Conservation (phyloP, 2,329 filamentous ascomycete species). For the Colletotrichum sublineola region DNA sequence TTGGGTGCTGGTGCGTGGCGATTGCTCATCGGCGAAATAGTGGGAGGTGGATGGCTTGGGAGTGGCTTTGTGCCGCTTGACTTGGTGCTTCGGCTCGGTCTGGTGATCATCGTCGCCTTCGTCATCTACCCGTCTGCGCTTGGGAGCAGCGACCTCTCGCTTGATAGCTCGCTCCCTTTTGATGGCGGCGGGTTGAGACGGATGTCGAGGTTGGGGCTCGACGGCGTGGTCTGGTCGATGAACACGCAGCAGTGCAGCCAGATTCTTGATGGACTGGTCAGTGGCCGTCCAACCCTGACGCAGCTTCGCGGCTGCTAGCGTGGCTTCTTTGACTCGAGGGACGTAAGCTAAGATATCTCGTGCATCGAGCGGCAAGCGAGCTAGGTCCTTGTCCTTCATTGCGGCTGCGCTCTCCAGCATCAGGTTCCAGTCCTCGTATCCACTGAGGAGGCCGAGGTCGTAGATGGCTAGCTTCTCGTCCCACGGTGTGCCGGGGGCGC, state of each 20-base stretch:
- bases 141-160: slow-evolving; percentile 17
- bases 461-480: slow-evolving; percentile 48
- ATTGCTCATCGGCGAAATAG: slow-evolving; percentile 31
- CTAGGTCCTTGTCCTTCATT: slow-evolving; percentile 43
- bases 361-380: slow-evolving; percentile 47
- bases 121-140: slow-evolving; percentile 22
- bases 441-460: slow-evolving; percentile 50
- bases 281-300: slow-evolving; percentile 51
- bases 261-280: slow-evolving; percentile 47
- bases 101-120: slow-evolving; percentile 21
- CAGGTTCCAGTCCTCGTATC: slow-evolving; percentile 52
- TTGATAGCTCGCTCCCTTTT: slow-evolving; percentile 17
- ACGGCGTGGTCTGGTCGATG: slow-evolving; percentile 26
- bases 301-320: slow-evolving; percentile 26
- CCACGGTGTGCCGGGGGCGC: slow-evolving; percentile 45
- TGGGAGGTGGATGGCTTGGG: slow-evolving; percentile 35
- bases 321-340: slow-evolving; percentile 45
- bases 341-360: slow-evolving; percentile 52
- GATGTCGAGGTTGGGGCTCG: slow-evolving; percentile 4
- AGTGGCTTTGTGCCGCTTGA: slow-evolving; percentile 29
- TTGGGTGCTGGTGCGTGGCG: not conserved
- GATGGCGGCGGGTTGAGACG: slow-evolving; percentile 4
- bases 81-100: slow-evolving; percentile 22
- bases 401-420: slow-evolving; percentile 52
- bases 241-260: slow-evolving; percentile 27